Evolutionary conservation across 2,329 filamentous ascomycete species (phyloP).

Genomic region (Curvularia hawaiiensis): DNA sequence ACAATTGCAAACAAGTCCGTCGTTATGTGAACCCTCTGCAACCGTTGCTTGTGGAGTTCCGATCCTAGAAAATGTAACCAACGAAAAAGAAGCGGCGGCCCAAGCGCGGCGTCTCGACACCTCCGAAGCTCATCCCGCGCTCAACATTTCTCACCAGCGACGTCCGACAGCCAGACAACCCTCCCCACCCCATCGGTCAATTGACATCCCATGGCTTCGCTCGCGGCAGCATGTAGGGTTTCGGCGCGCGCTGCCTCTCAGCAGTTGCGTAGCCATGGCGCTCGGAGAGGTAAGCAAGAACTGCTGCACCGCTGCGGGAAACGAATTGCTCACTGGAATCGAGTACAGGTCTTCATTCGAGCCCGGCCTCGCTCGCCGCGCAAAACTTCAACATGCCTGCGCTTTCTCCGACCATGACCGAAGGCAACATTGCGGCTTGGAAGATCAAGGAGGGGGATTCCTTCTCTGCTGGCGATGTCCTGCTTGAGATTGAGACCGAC

Average conservation of each 20-base stretch:
- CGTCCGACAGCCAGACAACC: slow-evolving; percentile 16
- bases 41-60: slow-evolving; percentile 1
- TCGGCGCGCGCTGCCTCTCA: slow-evolving; percentile 65
- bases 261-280: slow-evolving; percentile 58
- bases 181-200: slow-evolving; percentile 27
- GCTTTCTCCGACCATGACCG: slow-evolving; percentile 90
- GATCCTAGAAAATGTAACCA: slow-evolving; percentile 20
- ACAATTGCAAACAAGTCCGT: background rate
- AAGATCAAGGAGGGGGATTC: slow-evolving; percentile 85
- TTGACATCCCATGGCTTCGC: slow-evolving; percentile 64
- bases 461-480: slow-evolving; percentile 81
- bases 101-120: slow-evolving; percentile 21
- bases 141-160: slow-evolving; percentile 42
- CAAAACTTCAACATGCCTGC: slow-evolving; percentile 92
- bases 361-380: slow-evolving; percentile 68
- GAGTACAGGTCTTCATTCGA: slow-evolving; percentile 66
- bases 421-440: slow-evolving; percentile 86
- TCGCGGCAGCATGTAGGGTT: slow-evolving; percentile 67
- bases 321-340: slow-evolving; percentile 25
- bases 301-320: slow-evolving; percentile 12
- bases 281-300: slow-evolving; percentile 61
- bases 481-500: slow-evolving; percentile 92
- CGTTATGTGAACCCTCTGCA: background rate
- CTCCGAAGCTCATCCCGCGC: slow-evolving; percentile 34
- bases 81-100: slow-evolving; percentile 19